Percentiles rank a stretch among this genome's conserved stretches.
Conservation (phyloP, 345 rosid species). For the Trapa bicornis region DNA sequence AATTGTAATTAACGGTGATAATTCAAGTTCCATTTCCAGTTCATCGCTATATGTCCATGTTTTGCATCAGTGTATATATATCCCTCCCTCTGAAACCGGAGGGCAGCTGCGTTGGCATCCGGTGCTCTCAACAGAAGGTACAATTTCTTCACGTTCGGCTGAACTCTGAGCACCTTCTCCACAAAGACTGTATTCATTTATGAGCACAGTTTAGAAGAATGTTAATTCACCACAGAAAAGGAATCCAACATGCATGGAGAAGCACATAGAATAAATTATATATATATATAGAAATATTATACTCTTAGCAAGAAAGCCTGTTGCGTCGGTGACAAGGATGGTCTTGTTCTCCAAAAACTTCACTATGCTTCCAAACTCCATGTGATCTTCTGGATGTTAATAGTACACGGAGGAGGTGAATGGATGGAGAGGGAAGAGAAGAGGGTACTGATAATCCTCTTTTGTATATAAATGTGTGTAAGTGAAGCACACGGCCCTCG, state of each 20-base stretch:
- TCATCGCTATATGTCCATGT: no score
- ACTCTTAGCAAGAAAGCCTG: constrained; percentile 64
- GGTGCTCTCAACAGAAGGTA: constrained; percentile 69
- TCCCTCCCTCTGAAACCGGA: constrained; percentile 61
- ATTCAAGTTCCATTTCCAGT: no score
- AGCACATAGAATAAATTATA: no score
- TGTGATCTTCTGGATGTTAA: neutral
- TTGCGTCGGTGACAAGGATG: constrained; percentile 46
- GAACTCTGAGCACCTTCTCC: constrained; percentile 74
- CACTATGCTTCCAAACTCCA: constrained; percentile 46
- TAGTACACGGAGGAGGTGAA: neutral
- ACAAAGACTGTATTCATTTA: constrained; percentile 36
- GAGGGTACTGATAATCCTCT: no score
- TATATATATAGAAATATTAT: neutral
- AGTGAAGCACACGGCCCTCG: no score
- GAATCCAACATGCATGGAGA: neutral
- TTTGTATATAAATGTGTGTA: no score
- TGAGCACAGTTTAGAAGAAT: no score
- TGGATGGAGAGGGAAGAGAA: neutral
- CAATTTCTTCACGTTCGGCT: constrained; percentile 68
- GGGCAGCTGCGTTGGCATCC: constrained; percentile 52
- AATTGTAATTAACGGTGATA: no score
- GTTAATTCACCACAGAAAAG: neutral
- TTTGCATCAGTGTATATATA: neutral
- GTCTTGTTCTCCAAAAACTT: constrained; percentile 45